Conservation (phyloP, 305 asterid species). For the Solanum hybrid region DNA sequence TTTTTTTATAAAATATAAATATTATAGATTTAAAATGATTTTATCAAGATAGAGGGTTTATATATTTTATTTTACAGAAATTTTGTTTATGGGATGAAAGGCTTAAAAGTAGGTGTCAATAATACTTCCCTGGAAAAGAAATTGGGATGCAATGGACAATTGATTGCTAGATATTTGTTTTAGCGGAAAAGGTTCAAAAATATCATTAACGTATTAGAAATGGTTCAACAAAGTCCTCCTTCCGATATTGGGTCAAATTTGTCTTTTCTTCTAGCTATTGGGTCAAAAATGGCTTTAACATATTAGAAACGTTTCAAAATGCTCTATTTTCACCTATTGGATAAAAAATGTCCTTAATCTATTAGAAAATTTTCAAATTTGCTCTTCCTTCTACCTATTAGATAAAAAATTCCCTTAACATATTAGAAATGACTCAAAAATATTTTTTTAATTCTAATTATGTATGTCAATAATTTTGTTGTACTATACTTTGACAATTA, state of each 20-base stretch:
- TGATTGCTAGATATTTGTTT: neutral
- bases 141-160: neutral
- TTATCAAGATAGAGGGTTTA: neutral
- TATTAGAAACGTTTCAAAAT: neutral
- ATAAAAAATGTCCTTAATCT: neutral
- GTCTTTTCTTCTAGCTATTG: too few species aligned
- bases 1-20: too few species aligned
- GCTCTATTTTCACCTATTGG: neutral
- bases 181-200: neutral
- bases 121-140: neutral
- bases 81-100: neutral
- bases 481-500: neutral
- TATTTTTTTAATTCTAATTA: too few species aligned
- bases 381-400: neutral
- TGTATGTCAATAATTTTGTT: neutral
- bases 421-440: too few species aligned
- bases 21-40: neutral
- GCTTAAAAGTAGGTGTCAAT: neutral
- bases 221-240: too few species aligned
- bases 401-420: neutral
- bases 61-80: neutral
- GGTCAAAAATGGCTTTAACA: neutral
- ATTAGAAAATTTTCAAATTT: neutral
- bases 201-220: too few species aligned
- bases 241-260: too few species aligned